These are phyloP conservation scores for Fusarium sp. DNA, from an alignment of 2,329 filamentous ascomycete genomes.

Conservation along the genomic window DNA sequence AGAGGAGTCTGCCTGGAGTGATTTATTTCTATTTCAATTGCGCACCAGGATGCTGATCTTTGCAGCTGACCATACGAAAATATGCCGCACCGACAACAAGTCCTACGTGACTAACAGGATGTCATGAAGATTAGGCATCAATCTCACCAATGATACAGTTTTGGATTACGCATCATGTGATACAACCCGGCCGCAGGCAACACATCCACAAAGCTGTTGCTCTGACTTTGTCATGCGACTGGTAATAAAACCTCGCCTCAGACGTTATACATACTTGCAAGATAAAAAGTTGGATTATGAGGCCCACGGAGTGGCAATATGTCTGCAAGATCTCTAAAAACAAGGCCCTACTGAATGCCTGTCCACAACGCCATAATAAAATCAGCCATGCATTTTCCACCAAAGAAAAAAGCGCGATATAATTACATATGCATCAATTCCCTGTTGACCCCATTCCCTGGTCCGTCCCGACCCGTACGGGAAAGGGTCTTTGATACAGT, in stretches of 20 bases:
- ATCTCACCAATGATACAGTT: constrained; percentile 10
- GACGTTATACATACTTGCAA: neutral
- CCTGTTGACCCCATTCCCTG: constrained; percentile 11
- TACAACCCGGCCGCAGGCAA: constrained; percentile 18
- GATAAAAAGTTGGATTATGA: neutral
- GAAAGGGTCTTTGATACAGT: constrained; percentile 1
- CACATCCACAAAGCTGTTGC: neutral
- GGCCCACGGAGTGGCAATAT: neutral
- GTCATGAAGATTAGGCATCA: constrained; percentile 29
- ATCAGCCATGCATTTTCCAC: neutral
- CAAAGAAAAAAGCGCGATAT: constrained; percentile 1
- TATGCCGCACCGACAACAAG: constrained; percentile 3
- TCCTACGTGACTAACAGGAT: constrained; percentile 3
- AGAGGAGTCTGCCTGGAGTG: neutral
- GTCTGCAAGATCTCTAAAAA: constrained; percentile 8
- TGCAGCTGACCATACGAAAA: constrained; percentile 22
- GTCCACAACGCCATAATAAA: neutral
- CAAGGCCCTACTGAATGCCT: constrained; percentile 1
- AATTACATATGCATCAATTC: constrained; percentile 19
- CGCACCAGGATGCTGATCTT: neutral
- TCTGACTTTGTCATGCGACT: constrained; percentile 19
- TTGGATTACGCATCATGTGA: constrained; percentile 33
- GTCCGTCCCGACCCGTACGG: constrained; percentile 22
- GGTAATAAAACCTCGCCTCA: constrained; percentile 12
- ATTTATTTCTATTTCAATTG: neutral